A percentile compares a stretch with the other conserved stretches of the same genome.
These are phyloP conservation scores for Citrus unshiu DNA, from an alignment of 345 rosid species.

Conservation along the genomic window DNA sequence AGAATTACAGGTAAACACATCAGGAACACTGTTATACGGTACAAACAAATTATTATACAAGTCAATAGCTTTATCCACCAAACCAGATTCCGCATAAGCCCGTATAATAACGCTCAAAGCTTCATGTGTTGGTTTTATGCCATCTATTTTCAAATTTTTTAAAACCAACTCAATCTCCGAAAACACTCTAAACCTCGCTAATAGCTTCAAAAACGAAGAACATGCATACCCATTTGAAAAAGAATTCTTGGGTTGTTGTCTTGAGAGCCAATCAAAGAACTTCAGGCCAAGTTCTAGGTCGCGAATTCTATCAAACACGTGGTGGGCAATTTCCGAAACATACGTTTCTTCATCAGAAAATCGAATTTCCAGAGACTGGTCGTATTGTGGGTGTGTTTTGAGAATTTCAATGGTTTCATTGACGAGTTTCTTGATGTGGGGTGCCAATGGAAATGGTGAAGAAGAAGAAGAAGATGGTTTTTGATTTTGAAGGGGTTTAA, in stretches of 20 bases:
- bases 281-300: conserved; percentile 58
- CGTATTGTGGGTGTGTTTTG: conserved; percentile 46
- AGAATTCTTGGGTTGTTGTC: conserved; percentile 22
- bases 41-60: conserved; percentile 34
- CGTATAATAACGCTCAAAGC: conserved; percentile 54
- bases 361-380: conserved; percentile 35
- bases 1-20: conserved; percentile 63
- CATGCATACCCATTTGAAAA: conserved; percentile 47
- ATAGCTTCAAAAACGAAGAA: conserved; percentile 72
- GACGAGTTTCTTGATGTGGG: conserved; percentile 38
- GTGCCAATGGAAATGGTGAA: conserved; percentile 33
- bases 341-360: conserved; percentile 33
- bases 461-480: conserved; percentile 9
- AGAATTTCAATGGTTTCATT: conserved; percentile 51
- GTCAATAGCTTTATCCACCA: conserved; percentile 51
- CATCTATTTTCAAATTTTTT: conserved; percentile 38
- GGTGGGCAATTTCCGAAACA: conserved; percentile 53
- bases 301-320: conserved; percentile 61
- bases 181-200: conserved; percentile 52
- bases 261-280: conserved; percentile 55
- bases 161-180: conserved; percentile 42
- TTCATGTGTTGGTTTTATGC: conserved; percentile 48
- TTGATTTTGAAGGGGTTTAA: conserved; percentile 48
- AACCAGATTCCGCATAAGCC: conserved; percentile 50
- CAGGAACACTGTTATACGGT: conserved; percentile 37